Conservation (phyloP, 768 basidiomycete species). For the Leccinum imitatum region DNA sequence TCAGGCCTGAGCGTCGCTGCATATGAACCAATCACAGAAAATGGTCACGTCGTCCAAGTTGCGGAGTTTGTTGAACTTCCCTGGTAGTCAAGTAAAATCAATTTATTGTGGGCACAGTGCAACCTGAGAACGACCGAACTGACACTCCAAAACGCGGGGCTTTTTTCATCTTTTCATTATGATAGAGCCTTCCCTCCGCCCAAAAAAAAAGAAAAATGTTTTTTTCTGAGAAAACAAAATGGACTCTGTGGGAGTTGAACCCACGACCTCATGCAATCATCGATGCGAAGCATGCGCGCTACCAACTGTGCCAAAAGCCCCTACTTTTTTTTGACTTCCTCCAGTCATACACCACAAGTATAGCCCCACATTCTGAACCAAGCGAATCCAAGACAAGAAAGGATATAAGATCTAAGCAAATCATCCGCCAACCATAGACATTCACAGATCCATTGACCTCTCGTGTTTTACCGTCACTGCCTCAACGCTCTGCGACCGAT, state of each 20-base stretch:
- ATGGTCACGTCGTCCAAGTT: conserved; percentile 2
- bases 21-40: conserved; percentile 39
- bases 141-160: neutral
- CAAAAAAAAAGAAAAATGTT: too few relatives aligned
- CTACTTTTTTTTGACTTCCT: neutral
- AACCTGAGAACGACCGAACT: neutral
- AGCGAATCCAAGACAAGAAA: conserved; percentile 1
- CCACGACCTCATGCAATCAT: conserved; percentile 53
- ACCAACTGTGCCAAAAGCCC: conserved; percentile 61
- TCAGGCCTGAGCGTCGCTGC: conserved; percentile 55
- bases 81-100: too few relatives aligned
- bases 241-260: conserved; percentile 50
- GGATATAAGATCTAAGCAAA: conserved; percentile 16
- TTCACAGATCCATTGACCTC: conserved; percentile 37
- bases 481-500: conserved; percentile 54
- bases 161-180: neutral
- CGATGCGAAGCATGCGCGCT: conserved; percentile 59
- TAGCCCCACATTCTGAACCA: neutral
- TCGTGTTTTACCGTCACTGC: conserved; percentile 74
- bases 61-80: neutral
- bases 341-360: neutral
- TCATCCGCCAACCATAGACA: neutral
- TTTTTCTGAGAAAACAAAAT: neutral
- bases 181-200: neutral
- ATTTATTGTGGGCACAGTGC: conserved; percentile 1